Evolutionary conservation across 768 basidiomycete species (phyloP).

Genomic region (Hygrocybe coccinea): DNA sequence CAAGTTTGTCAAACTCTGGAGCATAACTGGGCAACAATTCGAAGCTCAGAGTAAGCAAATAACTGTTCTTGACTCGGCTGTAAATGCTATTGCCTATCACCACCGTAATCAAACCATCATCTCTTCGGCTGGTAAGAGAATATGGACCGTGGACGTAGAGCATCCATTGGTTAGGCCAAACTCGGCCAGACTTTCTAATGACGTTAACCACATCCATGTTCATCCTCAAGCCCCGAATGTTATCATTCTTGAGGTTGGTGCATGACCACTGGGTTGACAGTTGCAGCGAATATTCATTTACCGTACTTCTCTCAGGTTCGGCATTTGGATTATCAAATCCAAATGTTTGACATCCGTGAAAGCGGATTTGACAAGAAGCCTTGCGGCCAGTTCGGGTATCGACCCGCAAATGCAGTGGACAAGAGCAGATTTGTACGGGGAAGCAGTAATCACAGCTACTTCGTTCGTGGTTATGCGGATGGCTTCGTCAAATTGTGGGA

Average conservation of each 20-base stretch:
- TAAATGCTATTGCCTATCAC: slow-evolving; percentile 38
- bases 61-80: slow-evolving; percentile 23
- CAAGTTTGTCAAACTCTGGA: slow-evolving; percentile 41
- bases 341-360: slow-evolving; percentile 44
- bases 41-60: background rate
- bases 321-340: slow-evolving; percentile 46
- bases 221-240: slow-evolving; percentile 41
- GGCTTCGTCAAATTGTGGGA: slow-evolving; percentile 46
- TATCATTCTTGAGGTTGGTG: slow-evolving; percentile 44
- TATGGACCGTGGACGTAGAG: slow-evolving; percentile 39
- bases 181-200: slow-evolving; percentile 33
- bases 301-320: slow-evolving; percentile 42
- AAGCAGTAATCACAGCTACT: slow-evolving; percentile 37
- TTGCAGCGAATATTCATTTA: slow-evolving; percentile 13
- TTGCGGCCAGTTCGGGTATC: slow-evolving; percentile 43
- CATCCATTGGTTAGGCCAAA: slow-evolving; percentile 20
- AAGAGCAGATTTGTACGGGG: slow-evolving; percentile 34
- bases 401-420: slow-evolving; percentile 19
- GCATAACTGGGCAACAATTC: slow-evolving; percentile 14
- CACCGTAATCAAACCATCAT: slow-evolving; percentile 28
- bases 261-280: slow-evolving; percentile 11
- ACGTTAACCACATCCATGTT: slow-evolving; percentile 42
- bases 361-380: slow-evolving; percentile 37
- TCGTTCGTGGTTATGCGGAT: slow-evolving; percentile 44
- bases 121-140: slow-evolving; percentile 30